A percentile compares a stretch with the other conserved stretches of the same genome.
Conservation (phyloP, 805 yeast species). For the Suhomyces xylopsoci region DNA sequence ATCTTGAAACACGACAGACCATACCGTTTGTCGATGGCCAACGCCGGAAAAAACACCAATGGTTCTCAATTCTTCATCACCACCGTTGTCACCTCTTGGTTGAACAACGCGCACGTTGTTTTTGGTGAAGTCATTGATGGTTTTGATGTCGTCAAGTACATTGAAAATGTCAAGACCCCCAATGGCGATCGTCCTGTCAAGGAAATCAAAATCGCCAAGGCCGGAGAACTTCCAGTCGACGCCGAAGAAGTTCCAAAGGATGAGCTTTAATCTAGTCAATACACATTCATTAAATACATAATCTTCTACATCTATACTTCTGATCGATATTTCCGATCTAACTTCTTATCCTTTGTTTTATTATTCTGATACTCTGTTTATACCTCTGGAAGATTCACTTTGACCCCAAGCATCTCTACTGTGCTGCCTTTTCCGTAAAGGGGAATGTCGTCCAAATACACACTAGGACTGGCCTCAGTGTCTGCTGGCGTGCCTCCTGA, state of each 20-base stretch:
- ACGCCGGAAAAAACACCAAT: constrained; percentile 73
- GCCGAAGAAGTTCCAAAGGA: constrained; percentile 16
- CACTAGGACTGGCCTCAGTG: constrained; percentile 15
- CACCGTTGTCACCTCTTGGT: constrained; percentile 87
- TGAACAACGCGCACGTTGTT: constrained; percentile 92
- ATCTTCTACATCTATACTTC: background rate
- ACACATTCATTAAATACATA: too few relatives aligned
- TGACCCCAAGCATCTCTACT: constrained; percentile 33
- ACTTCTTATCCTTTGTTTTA: too few relatives aligned
- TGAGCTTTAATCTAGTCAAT: background rate
- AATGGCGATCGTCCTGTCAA: constrained; percentile 70
- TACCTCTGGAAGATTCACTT: constrained; percentile 17
- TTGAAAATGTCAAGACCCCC: constrained; percentile 70
- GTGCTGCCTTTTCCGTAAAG: constrained; percentile 39
- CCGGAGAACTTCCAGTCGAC: constrained; percentile 61
- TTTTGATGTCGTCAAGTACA: constrained; percentile 70
- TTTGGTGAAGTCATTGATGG: constrained; percentile 94
- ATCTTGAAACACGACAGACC: constrained; percentile 64
- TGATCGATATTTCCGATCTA: too few relatives aligned
- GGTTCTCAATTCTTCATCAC: constrained; percentile 96
- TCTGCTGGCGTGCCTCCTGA: background rate
- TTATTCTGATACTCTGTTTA: too few relatives aligned
- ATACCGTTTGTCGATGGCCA: constrained; percentile 74
- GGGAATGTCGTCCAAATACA: constrained; percentile 38
- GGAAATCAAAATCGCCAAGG: constrained; percentile 59